Evolutionary conservation across 306 rosid genomes (phyloP).

Genomic region (Glycine soja): DNA sequence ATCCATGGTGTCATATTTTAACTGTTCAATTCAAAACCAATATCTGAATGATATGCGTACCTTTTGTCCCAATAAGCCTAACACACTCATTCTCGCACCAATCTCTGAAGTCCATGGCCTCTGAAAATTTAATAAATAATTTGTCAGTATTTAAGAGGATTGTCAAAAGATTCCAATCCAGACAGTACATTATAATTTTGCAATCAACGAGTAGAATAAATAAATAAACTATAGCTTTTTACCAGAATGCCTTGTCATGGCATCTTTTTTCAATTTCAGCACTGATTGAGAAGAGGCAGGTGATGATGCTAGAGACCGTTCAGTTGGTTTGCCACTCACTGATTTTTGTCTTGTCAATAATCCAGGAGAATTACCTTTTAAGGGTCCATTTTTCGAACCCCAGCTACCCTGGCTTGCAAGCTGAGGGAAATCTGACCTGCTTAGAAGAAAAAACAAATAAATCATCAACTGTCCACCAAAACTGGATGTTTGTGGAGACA

Average conservation of each 20-base stretch:
- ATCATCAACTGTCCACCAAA: too few relatives aligned
- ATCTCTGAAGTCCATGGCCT: constrained; percentile 83
- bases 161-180: not conserved
- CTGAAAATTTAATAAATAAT: constrained; percentile 51
- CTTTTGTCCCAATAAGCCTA: constrained; percentile 84
- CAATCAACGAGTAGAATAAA: not conserved
- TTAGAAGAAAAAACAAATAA: not conserved
- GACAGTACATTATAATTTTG: not conserved
- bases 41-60: constrained; percentile 48
- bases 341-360: constrained; percentile 72
- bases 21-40: constrained; percentile 4
- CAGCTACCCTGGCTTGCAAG: constrained; percentile 67
- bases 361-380: constrained; percentile 68
- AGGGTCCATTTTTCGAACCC: constrained; percentile 61
- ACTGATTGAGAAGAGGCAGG: constrained; percentile 67
- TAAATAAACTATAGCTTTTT: not conserved
- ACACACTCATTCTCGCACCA: constrained; percentile 91
- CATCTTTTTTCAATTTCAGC: constrained; percentile 74
- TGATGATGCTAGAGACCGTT: constrained; percentile 62
- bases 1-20: not conserved
- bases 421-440: constrained; percentile 80
- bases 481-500: not conserved
- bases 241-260: constrained; percentile 82
- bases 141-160: not conserved
- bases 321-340: constrained; percentile 64